Percentiles rank a stretch among this genome's conserved stretches.
Conservation (phyloP, 768 basidiomycete genomes). For the Boletellus ananas region DNA sequence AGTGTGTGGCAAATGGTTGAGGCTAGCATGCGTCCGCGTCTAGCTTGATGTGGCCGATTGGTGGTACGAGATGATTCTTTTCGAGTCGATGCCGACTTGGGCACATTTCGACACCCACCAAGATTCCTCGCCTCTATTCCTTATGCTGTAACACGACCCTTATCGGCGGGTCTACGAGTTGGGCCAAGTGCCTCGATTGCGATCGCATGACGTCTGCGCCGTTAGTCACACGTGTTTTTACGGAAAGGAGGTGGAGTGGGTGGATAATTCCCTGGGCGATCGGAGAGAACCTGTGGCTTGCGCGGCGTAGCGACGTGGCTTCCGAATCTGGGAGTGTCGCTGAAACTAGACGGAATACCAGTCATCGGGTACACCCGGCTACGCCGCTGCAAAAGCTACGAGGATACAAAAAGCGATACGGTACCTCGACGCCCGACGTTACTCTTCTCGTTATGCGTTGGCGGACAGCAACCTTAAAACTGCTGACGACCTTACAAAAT, state of each 20-base stretch:
- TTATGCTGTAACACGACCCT: no score
- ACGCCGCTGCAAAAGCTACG: neutral
- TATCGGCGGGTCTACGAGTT: no score
- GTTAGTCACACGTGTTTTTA: neutral
- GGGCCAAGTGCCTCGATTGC: no score
- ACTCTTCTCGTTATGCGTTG: neutral
- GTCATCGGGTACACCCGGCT: neutral
- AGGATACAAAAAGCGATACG: neutral
- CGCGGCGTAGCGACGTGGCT: no score
- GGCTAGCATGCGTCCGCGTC: no score
- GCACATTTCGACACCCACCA: no score
- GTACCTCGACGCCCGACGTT: neutral
- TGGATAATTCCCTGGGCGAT: neutral
- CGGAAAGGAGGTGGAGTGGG: neutral
- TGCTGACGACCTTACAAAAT: neutral
- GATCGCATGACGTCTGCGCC: neutral
- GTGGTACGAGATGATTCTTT: no score
- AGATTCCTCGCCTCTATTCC: no score
- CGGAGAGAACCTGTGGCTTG: neutral
- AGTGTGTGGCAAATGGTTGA: no score
- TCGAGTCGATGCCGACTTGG: no score
- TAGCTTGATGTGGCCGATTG: no score
- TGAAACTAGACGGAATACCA: neutral
- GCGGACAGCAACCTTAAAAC: neutral
- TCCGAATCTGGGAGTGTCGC: neutral